These are phyloP conservation scores for Filosporella fistucella DNA, from an alignment of 495 filamentous ascomycete genomes.

Conservation along the genomic window DNA sequence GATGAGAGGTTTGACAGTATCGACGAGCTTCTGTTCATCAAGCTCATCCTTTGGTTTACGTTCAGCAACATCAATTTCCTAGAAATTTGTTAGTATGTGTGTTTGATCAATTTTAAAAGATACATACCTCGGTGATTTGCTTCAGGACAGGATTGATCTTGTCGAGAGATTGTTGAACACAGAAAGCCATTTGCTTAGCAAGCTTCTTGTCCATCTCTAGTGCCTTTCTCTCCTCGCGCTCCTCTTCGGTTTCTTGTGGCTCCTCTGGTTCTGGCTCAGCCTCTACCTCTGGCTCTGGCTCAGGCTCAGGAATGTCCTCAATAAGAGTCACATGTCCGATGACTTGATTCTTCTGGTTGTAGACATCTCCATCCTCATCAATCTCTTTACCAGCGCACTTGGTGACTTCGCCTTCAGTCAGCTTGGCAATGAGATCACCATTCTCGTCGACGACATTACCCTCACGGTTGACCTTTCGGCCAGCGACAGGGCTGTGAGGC, in stretches of 20 bases:
- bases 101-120: slow-evolving; percentile 8
- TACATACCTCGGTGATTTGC: slow-evolving; percentile 75
- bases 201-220: slow-evolving; percentile 66
- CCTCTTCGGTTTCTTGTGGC: slow-evolving; percentile 50
- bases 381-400: slow-evolving; percentile 73
- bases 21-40: slow-evolving; percentile 84
- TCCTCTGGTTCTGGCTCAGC: slow-evolving; percentile 31
- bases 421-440: slow-evolving; percentile 74
- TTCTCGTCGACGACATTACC: slow-evolving; percentile 79
- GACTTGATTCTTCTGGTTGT: slow-evolving; percentile 76
- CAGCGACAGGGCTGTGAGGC: slow-evolving; percentile 64
- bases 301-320: slow-evolving; percentile 53
- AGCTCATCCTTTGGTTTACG: slow-evolving; percentile 83
- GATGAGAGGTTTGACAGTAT: slow-evolving; percentile 79
- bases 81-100: not conserved
- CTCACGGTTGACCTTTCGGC: slow-evolving; percentile 73
- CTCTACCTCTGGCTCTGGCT: slow-evolving; percentile 44
- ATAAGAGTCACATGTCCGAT: slow-evolving; percentile 78
- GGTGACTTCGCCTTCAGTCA: slow-evolving; percentile 68
- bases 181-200: slow-evolving; percentile 69
- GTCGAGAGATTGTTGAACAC: slow-evolving; percentile 76
- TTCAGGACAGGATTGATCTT: slow-evolving; percentile 81
- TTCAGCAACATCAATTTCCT: slow-evolving; percentile 78
- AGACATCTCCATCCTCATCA: slow-evolving; percentile 80
- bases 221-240: slow-evolving; percentile 48